phyloP scores from a whole-genome alignment of 2,329 filamentous ascomycete genomes.

The Colletotrichum shisoi region DNA sequence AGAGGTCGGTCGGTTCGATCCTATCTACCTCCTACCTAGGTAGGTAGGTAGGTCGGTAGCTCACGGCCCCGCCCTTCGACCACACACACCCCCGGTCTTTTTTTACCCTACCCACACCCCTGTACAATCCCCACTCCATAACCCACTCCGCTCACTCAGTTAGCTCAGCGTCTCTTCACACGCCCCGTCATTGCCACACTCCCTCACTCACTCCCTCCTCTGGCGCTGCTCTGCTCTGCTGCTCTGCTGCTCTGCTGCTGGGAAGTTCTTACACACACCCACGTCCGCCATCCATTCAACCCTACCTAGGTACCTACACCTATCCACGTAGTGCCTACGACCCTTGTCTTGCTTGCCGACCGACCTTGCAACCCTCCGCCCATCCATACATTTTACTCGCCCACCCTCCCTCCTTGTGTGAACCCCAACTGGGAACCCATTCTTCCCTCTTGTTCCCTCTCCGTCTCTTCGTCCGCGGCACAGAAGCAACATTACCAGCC shows the following conservation, averaged over 20 bases:
- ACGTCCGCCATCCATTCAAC: constrained; percentile 10
- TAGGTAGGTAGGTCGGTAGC: neutral
- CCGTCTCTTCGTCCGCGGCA: constrained; percentile 6
- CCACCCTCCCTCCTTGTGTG: constrained; percentile 27
- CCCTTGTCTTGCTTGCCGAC: constrained; percentile 4
- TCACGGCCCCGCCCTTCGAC: constrained; percentile 30
- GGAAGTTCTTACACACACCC: constrained; percentile 5
- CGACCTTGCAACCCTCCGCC: constrained; percentile 10
- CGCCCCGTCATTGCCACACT: neutral
- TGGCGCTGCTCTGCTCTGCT: neutral
- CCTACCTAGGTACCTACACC: too few species aligned
- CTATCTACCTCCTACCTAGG: too few species aligned
- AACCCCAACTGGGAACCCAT: constrained; percentile 26
- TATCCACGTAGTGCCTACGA: neutral
- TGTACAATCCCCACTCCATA: constrained; percentile 1
- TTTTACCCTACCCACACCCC: neutral
- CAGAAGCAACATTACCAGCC: constrained; percentile 6
- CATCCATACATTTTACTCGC: constrained; percentile 35
- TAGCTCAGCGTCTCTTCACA: constrained; percentile 29
- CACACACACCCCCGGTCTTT: constrained; percentile 5
- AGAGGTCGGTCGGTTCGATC: too few species aligned
- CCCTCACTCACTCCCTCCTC: too few species aligned
- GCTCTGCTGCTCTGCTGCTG: neutral
- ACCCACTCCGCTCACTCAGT: constrained; percentile 11
- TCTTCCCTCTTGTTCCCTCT: constrained; percentile 23